phyloP scores from a whole-genome alignment of 1,284 basidiomycete genomes.

The Exobasidium rhododendri region DNA sequence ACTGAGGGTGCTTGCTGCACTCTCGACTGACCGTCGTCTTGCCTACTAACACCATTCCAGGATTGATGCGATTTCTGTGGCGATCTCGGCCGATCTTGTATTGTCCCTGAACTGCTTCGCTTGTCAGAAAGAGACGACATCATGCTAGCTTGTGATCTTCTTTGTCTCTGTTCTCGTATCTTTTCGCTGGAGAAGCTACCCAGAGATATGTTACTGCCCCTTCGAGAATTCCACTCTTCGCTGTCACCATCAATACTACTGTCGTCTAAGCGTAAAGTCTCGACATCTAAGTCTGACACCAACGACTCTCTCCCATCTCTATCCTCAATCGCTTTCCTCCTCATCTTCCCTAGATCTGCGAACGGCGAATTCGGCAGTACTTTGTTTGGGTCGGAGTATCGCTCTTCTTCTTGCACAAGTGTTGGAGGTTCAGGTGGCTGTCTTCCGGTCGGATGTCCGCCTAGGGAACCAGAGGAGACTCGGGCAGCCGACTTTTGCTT shows the following conservation, averaged over 20 bases:
- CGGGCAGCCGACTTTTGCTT: neutral
- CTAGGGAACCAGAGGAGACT: neutral
- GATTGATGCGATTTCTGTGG: neutral
- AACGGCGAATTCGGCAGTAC: constrained; percentile 20
- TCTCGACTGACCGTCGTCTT: too few species aligned
- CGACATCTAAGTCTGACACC: constrained; percentile 49
- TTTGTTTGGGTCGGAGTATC: constrained; percentile 33
- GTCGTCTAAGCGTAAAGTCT: constrained; percentile 43
- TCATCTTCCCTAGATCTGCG: constrained; percentile 31
- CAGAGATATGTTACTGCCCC: constrained; percentile 41
- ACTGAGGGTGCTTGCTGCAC: too few species aligned
- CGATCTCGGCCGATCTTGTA: too few species aligned
- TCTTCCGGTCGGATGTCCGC: constrained; percentile 39
- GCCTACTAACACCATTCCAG: neutral
- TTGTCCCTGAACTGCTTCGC: too few species aligned
- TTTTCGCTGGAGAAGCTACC: constrained; percentile 14
- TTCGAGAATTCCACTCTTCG: constrained; percentile 21
- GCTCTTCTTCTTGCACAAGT: neutral
- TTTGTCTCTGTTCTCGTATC: neutral
- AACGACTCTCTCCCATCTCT: constrained; percentile 41
- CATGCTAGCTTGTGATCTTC: constrained; percentile 8
- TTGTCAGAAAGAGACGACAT: too few species aligned
- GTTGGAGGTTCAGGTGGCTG: constrained; percentile 23
- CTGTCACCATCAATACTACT: constrained; percentile 15
- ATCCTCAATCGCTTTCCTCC: constrained; percentile 34